Conservation (phyloP, 2,329 filamentous ascomycete genomes). For the Pseudopyrenochaeta lycopersici region DNA sequence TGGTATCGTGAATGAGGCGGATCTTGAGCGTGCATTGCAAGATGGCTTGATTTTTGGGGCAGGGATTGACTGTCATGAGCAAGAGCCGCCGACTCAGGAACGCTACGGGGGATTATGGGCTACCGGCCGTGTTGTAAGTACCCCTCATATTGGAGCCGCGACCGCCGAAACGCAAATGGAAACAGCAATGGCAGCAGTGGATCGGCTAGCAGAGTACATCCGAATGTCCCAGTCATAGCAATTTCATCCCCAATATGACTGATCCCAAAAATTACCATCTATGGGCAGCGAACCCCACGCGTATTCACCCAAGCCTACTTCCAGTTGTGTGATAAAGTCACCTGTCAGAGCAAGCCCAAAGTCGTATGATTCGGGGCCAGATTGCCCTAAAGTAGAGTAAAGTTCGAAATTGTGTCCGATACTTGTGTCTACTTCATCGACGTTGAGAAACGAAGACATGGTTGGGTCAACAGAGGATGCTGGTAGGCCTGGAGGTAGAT, state of each 20-base stretch:
- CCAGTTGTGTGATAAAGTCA: slow-evolving; percentile 32
- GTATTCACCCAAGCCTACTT: slow-evolving; percentile 45
- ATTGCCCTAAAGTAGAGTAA: no score
- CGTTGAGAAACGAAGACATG: no score
- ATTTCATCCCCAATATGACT: no score
- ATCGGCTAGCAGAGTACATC: slow-evolving; percentile 29
- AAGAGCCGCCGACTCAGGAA: slow-evolving; percentile 55
- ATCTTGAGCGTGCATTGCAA: slow-evolving; percentile 54
- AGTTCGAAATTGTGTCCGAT: no score
- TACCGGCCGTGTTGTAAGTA: slow-evolving; percentile 58
- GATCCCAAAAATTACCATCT: slow-evolving; percentile 14
- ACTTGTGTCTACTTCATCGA: no score
- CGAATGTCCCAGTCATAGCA: slow-evolving; percentile 7
- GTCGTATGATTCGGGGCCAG: no score
- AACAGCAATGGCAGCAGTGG: slow-evolving; percentile 48
- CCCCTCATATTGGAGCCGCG: slow-evolving; percentile 61
- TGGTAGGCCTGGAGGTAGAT: no score
- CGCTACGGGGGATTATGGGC: slow-evolving; percentile 52
- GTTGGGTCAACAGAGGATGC: no score
- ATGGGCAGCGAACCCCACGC: slow-evolving; percentile 34
- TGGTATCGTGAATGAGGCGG: slow-evolving; percentile 59
- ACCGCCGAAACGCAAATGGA: slow-evolving; percentile 51
- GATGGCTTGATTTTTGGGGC: slow-evolving; percentile 56
- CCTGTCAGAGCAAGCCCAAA: slow-evolving; percentile 17
- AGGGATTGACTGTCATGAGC: slow-evolving; percentile 59